These are phyloP conservation scores for Triadica sebifera DNA, from an alignment of 345 rosid species.

Conservation along the genomic window DNA sequence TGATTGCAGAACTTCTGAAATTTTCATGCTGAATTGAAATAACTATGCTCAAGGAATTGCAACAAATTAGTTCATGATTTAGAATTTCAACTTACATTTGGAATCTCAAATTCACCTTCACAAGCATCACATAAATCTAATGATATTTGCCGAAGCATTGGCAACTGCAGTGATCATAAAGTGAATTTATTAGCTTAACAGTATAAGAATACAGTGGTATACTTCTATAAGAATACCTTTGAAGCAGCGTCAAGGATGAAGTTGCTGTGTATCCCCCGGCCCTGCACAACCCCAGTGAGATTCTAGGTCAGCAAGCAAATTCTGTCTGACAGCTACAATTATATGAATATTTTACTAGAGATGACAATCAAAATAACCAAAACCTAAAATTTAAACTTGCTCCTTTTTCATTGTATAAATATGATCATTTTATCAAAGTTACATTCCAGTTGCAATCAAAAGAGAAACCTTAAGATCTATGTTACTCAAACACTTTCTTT, in stretches of 20 bases:
- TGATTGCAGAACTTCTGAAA: background rate
- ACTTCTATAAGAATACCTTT: slow-evolving; percentile 37
- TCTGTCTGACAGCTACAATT: background rate
- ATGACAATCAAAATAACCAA: no score
- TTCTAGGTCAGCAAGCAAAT: background rate
- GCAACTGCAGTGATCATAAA: slow-evolving; percentile 43
- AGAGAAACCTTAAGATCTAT: no score
- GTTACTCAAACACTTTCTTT: no score
- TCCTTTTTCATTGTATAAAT: background rate
- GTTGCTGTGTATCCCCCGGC: slow-evolving; percentile 48
- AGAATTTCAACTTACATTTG: slow-evolving; percentile 44
- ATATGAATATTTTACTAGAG: background rate
- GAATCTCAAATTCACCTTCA: slow-evolving; percentile 63
- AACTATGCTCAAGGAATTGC: background rate
- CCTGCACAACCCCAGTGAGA: slow-evolving; percentile 40
- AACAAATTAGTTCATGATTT: background rate
- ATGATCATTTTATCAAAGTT: no score
- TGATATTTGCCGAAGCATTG: slow-evolving; percentile 62
- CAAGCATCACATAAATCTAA: slow-evolving; percentile 68
- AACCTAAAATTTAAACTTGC: background rate
- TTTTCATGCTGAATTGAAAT: background rate
- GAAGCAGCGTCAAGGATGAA: slow-evolving; percentile 63
- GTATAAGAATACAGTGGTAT: background rate
- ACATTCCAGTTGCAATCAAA: no score
- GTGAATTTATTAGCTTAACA: slow-evolving; percentile 3